A percentile compares a stretch with the other conserved stretches of the same genome.
Evolutionary conservation across 768 basidiomycete genomes (phyloP).

Genomic region (Leucosporidium scottii): DNA sequence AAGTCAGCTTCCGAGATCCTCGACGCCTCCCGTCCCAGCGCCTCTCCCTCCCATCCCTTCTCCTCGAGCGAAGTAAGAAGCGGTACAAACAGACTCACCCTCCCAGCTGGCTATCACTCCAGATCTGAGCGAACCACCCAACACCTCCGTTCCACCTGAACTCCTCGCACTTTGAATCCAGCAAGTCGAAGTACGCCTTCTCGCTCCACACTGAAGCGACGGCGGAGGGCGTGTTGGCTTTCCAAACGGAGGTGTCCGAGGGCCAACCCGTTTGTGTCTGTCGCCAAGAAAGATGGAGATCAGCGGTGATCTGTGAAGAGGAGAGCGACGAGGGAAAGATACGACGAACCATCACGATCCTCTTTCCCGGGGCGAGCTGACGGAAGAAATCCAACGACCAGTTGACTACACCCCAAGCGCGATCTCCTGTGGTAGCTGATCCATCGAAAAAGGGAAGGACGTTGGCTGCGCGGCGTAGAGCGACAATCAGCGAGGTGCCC

Average conservation of each 20-base stretch:
- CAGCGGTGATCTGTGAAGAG: neutral
- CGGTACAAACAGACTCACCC: too few relatives aligned
- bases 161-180: neutral
- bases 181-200: neutral
- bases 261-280: conserved; percentile 3
- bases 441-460: neutral
- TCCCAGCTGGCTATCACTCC: neutral
- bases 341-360: neutral
- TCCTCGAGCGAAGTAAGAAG: too few relatives aligned
- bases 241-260: neutral
- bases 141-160: neutral
- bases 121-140: conserved; percentile 5
- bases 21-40: too few relatives aligned
- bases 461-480: neutral
- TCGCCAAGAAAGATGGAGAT: neutral
- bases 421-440: neutral
- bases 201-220: neutral
- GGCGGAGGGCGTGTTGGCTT: neutral
- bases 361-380: neutral
- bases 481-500: too few relatives aligned
- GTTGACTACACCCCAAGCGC: neutral
- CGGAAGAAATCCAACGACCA: neutral
- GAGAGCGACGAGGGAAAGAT: neutral
- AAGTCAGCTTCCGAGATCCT: neutral
- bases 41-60: neutral